phyloP scores from a whole-genome alignment of 169 alveolate genomes.

The Plasmodium cynomolgi region DNA sequence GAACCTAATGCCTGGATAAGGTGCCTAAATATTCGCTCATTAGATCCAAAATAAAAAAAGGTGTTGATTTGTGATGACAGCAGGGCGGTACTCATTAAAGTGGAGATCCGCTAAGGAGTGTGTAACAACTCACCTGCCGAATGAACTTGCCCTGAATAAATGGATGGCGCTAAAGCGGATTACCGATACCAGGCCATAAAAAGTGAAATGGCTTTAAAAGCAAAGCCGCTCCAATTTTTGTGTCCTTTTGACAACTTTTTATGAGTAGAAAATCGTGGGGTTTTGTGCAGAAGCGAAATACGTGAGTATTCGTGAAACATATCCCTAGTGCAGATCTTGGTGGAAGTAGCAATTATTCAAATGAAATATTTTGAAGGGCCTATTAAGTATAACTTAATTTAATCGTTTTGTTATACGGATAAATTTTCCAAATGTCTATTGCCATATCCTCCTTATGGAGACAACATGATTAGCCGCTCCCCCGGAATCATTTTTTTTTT shows the following conservation, averaged over 20 bases:
- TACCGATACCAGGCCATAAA: conserved; percentile 91
- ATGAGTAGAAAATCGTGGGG: conserved; percentile 74
- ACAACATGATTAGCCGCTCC: conserved; percentile 5
- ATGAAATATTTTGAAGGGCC: conserved; percentile 90
- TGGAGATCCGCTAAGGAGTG: conserved; percentile 95
- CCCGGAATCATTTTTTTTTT: background rate
- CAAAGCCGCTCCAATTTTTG: background rate
- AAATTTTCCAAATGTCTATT: background rate
- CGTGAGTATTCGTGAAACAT: conserved; percentile 93
- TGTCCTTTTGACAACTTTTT: background rate
- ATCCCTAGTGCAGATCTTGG: conserved; percentile 95
- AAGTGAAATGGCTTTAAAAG: background rate
- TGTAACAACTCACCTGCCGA: conserved; percentile 94
- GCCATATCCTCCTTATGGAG: conserved; percentile 4
- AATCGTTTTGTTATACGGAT: background rate
- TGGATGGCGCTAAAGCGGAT: conserved; percentile 93
- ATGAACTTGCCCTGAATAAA: conserved; percentile 91
- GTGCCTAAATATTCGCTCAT: conserved; percentile 93
- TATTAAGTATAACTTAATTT: background rate
- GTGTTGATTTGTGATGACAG: conserved; percentile 91
- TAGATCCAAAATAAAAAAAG: conserved; percentile 87
- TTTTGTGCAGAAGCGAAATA: conserved; percentile 88
- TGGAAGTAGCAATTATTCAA: conserved; percentile 93
- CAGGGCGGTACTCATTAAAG: conserved; percentile 95
- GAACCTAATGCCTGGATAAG: conserved; percentile 93